Conservation (phyloP, 495 filamentous ascomycete genomes). For the Penicillium pulvis region DNA sequence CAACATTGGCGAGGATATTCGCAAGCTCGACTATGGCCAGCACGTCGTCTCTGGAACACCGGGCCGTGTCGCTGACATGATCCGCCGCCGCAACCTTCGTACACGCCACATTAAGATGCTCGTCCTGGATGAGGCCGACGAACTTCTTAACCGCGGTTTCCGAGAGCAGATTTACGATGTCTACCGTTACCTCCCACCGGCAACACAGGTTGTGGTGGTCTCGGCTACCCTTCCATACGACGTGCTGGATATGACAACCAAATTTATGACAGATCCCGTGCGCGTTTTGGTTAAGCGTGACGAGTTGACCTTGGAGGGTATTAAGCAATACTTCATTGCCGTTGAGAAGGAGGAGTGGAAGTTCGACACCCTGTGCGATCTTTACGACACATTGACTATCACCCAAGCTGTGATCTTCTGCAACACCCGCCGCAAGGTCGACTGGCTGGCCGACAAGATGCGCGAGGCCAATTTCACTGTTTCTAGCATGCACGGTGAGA, state of each 20-base stretch:
- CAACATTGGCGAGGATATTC: slow-evolving; percentile 95
- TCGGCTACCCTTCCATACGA: slow-evolving; percentile 97
- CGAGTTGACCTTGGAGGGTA: slow-evolving; percentile 94
- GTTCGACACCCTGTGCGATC: slow-evolving; percentile 98
- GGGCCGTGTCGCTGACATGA: slow-evolving; percentile 98
- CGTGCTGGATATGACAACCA: slow-evolving; percentile 98
- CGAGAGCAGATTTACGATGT: slow-evolving; percentile 99
- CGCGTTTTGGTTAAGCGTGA: slow-evolving; percentile 99
- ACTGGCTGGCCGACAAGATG: slow-evolving; percentile 99
- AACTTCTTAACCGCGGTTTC: slow-evolving; percentile 90
- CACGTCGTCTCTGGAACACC: slow-evolving; percentile 97
- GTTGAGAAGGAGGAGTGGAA: slow-evolving; percentile 99
- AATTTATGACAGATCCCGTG: slow-evolving; percentile 99
- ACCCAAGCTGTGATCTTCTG: slow-evolving; percentile 99
- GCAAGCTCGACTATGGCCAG: slow-evolving; percentile 93
- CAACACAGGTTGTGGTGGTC: slow-evolving; percentile 96
- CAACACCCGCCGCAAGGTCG: slow-evolving; percentile 98
- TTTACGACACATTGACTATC: slow-evolving; percentile 98
- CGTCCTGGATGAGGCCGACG: slow-evolving; percentile 96
- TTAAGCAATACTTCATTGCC: slow-evolving; percentile 99
- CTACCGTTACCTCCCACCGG: slow-evolving; percentile 92
- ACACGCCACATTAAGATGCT: slow-evolving; percentile 99
- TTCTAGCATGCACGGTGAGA: slow-evolving; percentile 97
- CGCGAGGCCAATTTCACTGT: slow-evolving; percentile 97
- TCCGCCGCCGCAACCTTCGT: slow-evolving; percentile 89